Base-by-base conservation (phyloP, 202 grass and related monocot genomes). In the Schoenoplectus tabernaemontani region DNA sequence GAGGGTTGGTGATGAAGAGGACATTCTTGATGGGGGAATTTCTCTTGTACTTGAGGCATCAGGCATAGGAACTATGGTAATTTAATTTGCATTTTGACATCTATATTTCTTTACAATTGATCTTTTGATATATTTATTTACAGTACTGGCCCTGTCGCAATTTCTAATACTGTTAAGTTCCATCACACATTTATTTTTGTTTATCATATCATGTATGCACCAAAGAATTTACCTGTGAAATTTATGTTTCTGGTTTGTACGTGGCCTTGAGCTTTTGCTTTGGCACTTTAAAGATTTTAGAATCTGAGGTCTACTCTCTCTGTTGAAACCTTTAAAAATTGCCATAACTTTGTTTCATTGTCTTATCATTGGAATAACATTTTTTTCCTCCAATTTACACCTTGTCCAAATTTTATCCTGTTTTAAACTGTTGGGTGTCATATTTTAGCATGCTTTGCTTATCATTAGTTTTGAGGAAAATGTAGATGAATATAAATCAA, bases 31-130 rank as follows among this genome's bases (percentile, higher is more conserved):
- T 0, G 79, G 83, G 42, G 90, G 96, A 4, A 85, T 93, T 75
- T 93, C 92, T 24, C 82, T 99, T 6, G 92, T 90, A 7, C 67
- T 99, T 7, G 86, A 86, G 38, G 90, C 88, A 20, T 89, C 90
- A 0, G 96, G 96, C 32, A 89, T 99, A 9, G 84, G 82, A 43
- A 65, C 54, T 26, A 75, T 68, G 91, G 91, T 93, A 79, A 60
- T 59, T 16, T 66, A 20, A 17, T n/a, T 79, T 46, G 15, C n/a
- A 53, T 72, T 28, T 73, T 17, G 2, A 33, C 44, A 51, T 51
- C 23, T 26, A 16, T 72, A 16, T 53, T 51, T 53, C 9, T 13
- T 46, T 33, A 33, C 26, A 10, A 56, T 74, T 19, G 46, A 33
- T 74, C 13, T 36, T 70, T 50, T 30, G 20, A 9, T 48, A 26